These are phyloP conservation scores for Paecilomyces sp. DNA, from an alignment of 2,329 filamentous ascomycete genomes.

Conservation along the genomic window DNA sequence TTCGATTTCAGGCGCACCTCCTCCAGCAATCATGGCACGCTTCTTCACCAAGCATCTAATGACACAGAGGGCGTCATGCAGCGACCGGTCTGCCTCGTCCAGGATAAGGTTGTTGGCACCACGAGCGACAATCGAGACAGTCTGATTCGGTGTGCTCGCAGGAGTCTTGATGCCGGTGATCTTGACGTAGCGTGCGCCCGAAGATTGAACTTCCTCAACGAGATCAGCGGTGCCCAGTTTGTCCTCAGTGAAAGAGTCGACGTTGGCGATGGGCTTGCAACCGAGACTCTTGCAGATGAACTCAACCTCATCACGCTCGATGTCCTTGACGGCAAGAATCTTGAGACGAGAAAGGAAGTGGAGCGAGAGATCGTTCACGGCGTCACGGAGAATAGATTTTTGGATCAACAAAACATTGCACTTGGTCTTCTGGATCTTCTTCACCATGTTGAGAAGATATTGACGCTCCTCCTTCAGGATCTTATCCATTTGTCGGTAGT, in stretches of 20 bases:
- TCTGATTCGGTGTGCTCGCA: constrained; percentile 55
- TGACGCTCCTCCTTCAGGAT: constrained; percentile 98
- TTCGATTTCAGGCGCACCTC: constrained; percentile 93
- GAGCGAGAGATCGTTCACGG: constrained; percentile 93
- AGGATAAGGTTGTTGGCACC: constrained; percentile 92
- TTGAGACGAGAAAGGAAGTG: constrained; percentile 97
- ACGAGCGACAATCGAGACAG: constrained; percentile 87
- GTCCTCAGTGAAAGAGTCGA: constrained; percentile 97
- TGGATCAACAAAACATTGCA: constrained; percentile 98
- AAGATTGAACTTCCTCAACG: constrained; percentile 82
- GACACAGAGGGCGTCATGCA: constrained; percentile 96
- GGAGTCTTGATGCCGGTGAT: constrained; percentile 81
- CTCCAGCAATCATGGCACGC: constrained; percentile 96
- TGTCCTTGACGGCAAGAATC: constrained; percentile 93
- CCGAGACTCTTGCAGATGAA: constrained; percentile 99
- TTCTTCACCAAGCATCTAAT: constrained; percentile 98
- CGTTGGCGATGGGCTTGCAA: constrained; percentile 97
- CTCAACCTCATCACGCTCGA: constrained; percentile 96
- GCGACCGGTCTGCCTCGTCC: constrained; percentile 91
- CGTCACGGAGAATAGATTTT: constrained; percentile 95
- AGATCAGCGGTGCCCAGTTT: constrained; percentile 92
- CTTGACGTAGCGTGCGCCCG: constrained; percentile 88
- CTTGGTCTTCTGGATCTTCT: constrained; percentile 99
- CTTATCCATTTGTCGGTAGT: constrained; percentile 99
- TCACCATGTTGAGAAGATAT: constrained; percentile 96